These are phyloP conservation scores for Ceratorhiza oryzae-sativae DNA, from an alignment of 1,284 basidiomycete species.

Conservation along the genomic window DNA sequence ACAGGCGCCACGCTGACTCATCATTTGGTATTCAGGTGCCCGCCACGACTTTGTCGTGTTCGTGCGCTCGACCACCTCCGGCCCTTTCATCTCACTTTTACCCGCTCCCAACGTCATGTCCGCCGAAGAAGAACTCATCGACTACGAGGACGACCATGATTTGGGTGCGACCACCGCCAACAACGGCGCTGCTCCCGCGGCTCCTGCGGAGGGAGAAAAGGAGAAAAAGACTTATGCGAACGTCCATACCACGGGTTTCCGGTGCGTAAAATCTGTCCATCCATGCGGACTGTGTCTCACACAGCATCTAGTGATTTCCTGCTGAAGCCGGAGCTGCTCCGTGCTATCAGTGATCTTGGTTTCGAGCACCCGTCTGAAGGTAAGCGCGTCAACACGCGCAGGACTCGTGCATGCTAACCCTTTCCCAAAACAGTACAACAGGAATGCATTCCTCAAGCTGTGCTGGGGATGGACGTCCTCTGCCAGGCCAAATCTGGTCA, in stretches of 20 bases:
- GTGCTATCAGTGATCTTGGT: slow-evolving; percentile 98
- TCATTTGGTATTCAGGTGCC: slow-evolving; percentile 31
- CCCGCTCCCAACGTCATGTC: slow-evolving; percentile 27
- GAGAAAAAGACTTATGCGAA: slow-evolving; percentile 98
- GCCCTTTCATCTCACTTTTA: slow-evolving; percentile 7
- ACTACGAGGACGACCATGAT: slow-evolving; percentile 96
- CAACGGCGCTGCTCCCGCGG: slow-evolving; percentile 62
- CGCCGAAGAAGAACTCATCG: slow-evolving; percentile 55
- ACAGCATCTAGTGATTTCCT: slow-evolving; percentile 81
- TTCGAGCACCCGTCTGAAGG: slow-evolving; percentile 99
- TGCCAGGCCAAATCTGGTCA: slow-evolving; percentile 99
- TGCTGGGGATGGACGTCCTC: slow-evolving; percentile 98
- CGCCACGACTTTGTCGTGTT: slow-evolving; percentile 39
- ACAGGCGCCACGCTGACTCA: slow-evolving; percentile 26
- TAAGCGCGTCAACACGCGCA: slow-evolving; percentile 52
- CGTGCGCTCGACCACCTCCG: slow-evolving; percentile 27
- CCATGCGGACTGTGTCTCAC: slow-evolving; percentile 38
- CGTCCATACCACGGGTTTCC: slow-evolving; percentile 95
- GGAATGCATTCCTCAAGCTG: slow-evolving; percentile 99
- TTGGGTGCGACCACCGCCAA: slow-evolving; percentile 66
- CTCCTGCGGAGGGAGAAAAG: slow-evolving; percentile 73
- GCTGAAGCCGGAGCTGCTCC: slow-evolving; percentile 94
- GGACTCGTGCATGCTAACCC: slow-evolving; percentile 21
- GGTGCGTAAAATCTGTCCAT: slow-evolving; percentile 60
- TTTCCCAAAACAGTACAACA: slow-evolving; percentile 81